Percentiles rank a stretch among this genome's conserved stretches.
Conservation (phyloP, 1,139 yeast species). For the Protomyces lactucae-debilis region DNA sequence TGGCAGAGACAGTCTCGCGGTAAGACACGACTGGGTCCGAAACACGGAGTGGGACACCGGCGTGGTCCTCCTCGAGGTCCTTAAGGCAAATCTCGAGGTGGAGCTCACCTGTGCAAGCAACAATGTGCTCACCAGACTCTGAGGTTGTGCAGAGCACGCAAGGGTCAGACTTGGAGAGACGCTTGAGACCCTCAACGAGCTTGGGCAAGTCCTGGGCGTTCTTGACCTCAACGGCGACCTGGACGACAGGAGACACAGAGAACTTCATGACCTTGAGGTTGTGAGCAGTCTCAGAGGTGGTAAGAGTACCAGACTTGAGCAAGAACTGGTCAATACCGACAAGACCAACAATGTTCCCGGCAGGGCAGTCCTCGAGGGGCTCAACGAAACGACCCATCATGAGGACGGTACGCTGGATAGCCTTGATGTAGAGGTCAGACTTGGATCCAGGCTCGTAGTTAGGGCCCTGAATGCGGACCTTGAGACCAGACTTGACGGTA, state of each 20-base stretch:
- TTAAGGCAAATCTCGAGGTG: slow-evolving; percentile 96
- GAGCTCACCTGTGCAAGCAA: slow-evolving; percentile 99
- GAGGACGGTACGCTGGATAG: slow-evolving; percentile 97
- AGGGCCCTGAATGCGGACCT: slow-evolving; percentile 99
- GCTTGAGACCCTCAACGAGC: slow-evolving; percentile 99
- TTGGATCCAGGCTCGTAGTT: slow-evolving; percentile 98
- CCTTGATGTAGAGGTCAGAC: slow-evolving; percentile 94
- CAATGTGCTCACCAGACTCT: slow-evolving; percentile 99
- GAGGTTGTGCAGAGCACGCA: slow-evolving; percentile 85
- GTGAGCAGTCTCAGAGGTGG: slow-evolving; percentile 96
- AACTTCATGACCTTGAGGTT: slow-evolving; percentile 99
- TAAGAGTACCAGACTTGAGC: slow-evolving; percentile 98
- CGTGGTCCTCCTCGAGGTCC: slow-evolving; percentile 98
- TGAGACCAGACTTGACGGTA: slow-evolving; percentile 98
- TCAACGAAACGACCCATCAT: slow-evolving; percentile 99
- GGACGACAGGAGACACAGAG: slow-evolving; percentile 99
- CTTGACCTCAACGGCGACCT: slow-evolving; percentile 99
- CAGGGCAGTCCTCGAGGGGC: slow-evolving; percentile 99
- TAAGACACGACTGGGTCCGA: slow-evolving; percentile 98
- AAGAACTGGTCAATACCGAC: slow-evolving; percentile 99
- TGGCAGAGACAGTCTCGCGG: slow-evolving; percentile 96
- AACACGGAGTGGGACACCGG: slow-evolving; percentile 97
- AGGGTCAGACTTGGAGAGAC: slow-evolving; percentile 99
- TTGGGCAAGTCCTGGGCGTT: slow-evolving; percentile 99
- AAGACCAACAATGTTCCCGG: slow-evolving; percentile 99